Evolutionary conservation across 2,329 filamentous ascomycete genomes (phyloP).

Genomic region (Nothomitra cinnamomea): DNA sequence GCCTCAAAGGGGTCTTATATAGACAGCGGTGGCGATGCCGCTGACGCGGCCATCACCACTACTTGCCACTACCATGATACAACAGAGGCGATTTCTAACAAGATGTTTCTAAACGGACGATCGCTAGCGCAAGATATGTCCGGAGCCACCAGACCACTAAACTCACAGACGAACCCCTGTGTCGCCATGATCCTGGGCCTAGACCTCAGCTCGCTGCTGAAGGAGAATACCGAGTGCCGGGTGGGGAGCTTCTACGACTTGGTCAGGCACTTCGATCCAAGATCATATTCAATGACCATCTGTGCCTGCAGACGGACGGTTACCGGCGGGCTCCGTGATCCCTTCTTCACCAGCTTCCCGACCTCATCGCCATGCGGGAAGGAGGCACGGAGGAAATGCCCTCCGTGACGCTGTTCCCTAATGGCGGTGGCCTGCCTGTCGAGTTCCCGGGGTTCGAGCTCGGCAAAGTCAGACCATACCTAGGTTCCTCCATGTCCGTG

Average conservation of each 20-base stretch:
- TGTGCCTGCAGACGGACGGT: neutral
- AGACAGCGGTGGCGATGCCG: too few relatives aligned
- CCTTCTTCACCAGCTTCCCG: neutral
- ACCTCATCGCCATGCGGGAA: neutral
- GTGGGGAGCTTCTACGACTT: neutral
- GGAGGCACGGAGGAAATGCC: neutral
- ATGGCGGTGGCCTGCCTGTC: neutral
- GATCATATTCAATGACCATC: conserved; percentile 1
- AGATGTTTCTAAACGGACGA: neutral
- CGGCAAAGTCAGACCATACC: neutral
- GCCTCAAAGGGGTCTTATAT: too few relatives aligned
- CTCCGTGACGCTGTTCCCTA: neutral
- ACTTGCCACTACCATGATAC: too few relatives aligned
- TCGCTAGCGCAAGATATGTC: neutral
- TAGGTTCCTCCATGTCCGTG: neutral
- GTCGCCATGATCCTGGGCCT: neutral
- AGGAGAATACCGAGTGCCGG: neutral
- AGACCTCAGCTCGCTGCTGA: neutral
- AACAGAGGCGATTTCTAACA: too few relatives aligned
- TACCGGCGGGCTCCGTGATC: neutral
- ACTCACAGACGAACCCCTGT: neutral
- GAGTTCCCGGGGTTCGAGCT: neutral
- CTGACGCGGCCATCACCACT: too few relatives aligned
- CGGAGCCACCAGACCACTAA: neutral
- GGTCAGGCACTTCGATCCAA: neutral